These are phyloP conservation scores for Botryotinia narcissicola DNA, from an alignment of 2,329 filamentous ascomycete species.

Conservation along the genomic window DNA sequence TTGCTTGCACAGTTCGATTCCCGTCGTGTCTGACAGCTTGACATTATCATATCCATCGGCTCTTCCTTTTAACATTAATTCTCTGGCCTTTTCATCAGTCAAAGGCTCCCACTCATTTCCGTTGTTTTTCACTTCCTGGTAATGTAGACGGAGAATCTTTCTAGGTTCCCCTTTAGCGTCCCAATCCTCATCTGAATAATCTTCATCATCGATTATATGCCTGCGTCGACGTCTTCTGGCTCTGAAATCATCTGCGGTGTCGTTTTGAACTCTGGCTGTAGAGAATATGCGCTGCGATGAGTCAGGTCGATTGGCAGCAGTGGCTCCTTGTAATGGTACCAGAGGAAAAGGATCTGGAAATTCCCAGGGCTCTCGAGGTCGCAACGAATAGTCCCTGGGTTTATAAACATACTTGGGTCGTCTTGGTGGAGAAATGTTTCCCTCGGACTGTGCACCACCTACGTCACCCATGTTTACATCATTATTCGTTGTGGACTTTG, in stretches of 20 bases:
- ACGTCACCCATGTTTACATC: background rate
- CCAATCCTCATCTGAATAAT: background rate
- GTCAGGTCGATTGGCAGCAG: background rate
- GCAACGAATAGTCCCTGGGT: background rate
- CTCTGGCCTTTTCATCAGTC: background rate
- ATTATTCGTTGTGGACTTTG: background rate
- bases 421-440: background rate
- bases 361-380: background rate
- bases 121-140: background rate
- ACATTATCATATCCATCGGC: background rate
- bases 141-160: background rate
- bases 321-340: background rate
- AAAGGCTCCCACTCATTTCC: background rate
- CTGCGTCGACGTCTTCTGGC: background rate
- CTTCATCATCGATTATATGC: background rate
- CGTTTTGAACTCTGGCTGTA: background rate
- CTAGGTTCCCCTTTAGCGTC: background rate
- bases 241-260: background rate
- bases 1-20: background rate
- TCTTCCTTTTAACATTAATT: background rate
- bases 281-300: background rate
- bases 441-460: background rate
- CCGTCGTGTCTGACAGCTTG: background rate
- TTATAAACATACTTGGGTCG: background rate
- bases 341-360: background rate